phyloP scores from a whole-genome alignment of 2,329 filamentous ascomycete species.

The Trichoderma sp. region DNA sequence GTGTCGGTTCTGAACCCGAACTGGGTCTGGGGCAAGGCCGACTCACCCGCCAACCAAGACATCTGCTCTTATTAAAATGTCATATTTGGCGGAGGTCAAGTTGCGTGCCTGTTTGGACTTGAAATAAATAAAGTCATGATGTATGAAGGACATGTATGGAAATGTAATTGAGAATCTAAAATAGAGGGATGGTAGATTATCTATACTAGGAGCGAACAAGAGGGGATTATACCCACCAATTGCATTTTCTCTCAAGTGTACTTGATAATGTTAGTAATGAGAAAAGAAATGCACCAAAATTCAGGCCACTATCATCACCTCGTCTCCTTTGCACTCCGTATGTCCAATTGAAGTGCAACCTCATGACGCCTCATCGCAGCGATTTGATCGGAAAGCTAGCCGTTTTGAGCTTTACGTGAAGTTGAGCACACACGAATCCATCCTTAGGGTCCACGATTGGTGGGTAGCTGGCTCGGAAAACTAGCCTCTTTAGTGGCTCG shows the following conservation, averaged over 20 bases:
- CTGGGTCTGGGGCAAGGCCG: slow-evolving; percentile 26
- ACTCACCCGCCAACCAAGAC: slow-evolving; percentile 24
- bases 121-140: neutral
- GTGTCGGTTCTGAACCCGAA: slow-evolving; percentile 22
- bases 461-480: neutral
- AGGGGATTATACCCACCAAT: neutral
- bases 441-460: neutral
- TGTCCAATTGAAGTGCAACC: neutral
- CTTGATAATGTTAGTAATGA: neutral
- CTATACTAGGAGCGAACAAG: neutral
- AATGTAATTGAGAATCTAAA: neutral
- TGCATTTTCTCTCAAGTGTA: neutral
- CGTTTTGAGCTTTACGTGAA: neutral
- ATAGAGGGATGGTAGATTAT: neutral
- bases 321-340: neutral
- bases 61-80: slow-evolving; percentile 20
- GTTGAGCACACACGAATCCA: neutral
- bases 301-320: no score
- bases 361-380: neutral
- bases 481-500: neutral
- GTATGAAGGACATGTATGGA: neutral
- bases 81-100: neutral
- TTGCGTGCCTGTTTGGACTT: neutral
- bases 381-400: neutral
- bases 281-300: neutral